Base-by-base conservation (phyloP, 331 rosid genomes). In the Malus hybrid region DNA sequence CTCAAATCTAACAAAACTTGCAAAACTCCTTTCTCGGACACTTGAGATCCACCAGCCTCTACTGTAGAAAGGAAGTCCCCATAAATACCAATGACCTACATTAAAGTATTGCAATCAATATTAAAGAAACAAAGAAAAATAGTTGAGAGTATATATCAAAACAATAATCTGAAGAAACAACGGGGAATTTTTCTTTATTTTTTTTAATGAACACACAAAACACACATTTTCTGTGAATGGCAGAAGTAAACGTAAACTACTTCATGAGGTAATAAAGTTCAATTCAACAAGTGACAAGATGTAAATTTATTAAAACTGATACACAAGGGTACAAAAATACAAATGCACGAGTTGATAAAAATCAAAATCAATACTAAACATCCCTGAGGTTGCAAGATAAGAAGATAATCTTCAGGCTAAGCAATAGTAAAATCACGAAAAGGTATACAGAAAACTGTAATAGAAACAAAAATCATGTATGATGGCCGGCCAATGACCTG, bases 1-100 rank as follows among this genome's bases (percentile, higher is more conserved):
- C 90, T 92, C 83, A 92, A 81, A 80, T 94, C 99, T 63, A 94
- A 86, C 76, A 94, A 71, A 71, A 94, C 82, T 85, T 94, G 99
- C 87, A 94, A 80, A 48, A 87, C 83, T 73, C 99, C 99, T 86
- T 94, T 94, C 74, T 94, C 99, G 31, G 96, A 90, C 76, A 94
- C 81, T 86, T 80, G 86, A 75, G 78, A 85, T 73, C 82, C 89
- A 77, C 91, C 83, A 78, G 81, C 80, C 83, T 85, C 90, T 55
- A 79, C 81, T 71, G 82, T 68, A n/a, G 89, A 83, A 80, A 92
- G 87, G 76, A 90, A 86, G 54, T 84, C 84, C 79, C 86, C 87
- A 79, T 88, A 94, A 59, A 90, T 81, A 79, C 87, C 92, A 78
- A 88, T 83, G 56, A 94, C 87, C 99, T 92, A 88, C 83, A 76